These are phyloP conservation scores for Diaporthe sp. DNA, from an alignment of 2,329 filamentous ascomycete species.

Conservation along the genomic window DNA sequence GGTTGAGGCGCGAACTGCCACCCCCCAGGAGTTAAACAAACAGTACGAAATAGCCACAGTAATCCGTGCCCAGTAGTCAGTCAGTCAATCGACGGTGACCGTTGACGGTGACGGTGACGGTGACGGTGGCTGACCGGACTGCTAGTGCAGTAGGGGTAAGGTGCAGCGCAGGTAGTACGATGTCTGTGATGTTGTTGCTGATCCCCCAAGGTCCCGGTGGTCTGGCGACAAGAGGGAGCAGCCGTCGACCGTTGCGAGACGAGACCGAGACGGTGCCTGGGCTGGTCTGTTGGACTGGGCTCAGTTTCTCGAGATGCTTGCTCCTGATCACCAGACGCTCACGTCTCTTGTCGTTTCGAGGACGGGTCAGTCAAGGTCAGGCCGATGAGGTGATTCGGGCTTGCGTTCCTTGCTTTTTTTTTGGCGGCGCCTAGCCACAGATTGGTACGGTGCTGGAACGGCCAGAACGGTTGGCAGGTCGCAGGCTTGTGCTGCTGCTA, in stretches of 20 bases:
- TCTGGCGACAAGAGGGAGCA: constrained; percentile 23
- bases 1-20: not conserved
- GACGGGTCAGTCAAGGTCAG: not conserved
- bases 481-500: not conserved
- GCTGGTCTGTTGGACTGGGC: not conserved
- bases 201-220: not conserved
- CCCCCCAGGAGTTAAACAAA: too few species aligned
- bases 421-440: not conserved
- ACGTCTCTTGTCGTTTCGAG: constrained; percentile 14
- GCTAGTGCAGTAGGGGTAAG: constrained; percentile 16
- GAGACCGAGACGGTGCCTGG: constrained; percentile 26
- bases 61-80: not conserved
- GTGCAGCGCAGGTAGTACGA: constrained; percentile 11
- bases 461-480: constrained; percentile 1
- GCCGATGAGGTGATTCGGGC: constrained; percentile 1
- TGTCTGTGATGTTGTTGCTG: constrained; percentile 6
- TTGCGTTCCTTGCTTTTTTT: constrained; percentile 18
- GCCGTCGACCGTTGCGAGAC: constrained; percentile 19
- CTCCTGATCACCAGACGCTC: constrained; percentile 14
- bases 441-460: constrained; percentile 18
- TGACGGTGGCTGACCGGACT: not conserved
- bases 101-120: not conserved
- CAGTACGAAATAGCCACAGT: not conserved
- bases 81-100: not conserved
- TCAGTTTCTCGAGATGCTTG: constrained; percentile 6